Evolutionary conservation across 495 filamentous ascomycete genomes (phyloP).

Genomic region (Immersiella caudata): DNA sequence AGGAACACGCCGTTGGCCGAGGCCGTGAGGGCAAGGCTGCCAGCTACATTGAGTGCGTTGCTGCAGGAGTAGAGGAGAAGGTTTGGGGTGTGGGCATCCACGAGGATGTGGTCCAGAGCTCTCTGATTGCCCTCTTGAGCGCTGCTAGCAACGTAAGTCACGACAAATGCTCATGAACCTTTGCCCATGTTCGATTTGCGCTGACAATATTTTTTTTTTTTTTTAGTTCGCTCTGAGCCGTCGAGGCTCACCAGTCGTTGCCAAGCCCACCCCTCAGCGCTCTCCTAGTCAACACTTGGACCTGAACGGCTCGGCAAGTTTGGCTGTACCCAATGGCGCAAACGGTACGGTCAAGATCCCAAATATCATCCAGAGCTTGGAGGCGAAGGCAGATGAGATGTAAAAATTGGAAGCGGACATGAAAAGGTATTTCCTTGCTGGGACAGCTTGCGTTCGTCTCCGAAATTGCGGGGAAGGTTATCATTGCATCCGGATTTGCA

Average conservation of each 20-base stretch:
- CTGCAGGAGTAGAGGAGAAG: conserved; percentile 65
- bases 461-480: background rate
- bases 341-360: conserved; percentile 36
- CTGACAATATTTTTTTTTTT: conserved; percentile 12
- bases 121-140: conserved; percentile 82
- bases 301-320: conserved; percentile 31
- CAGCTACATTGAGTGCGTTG: conserved; percentile 89
- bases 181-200: background rate
- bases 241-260: conserved; percentile 57
- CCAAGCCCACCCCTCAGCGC: conserved; percentile 44
- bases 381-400: conserved; percentile 50
- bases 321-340: conserved; percentile 20
- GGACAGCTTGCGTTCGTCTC: background rate
- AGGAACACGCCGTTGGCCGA: conserved; percentile 88
- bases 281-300: conserved; percentile 42
- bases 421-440: background rate
- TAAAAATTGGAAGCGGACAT: conserved; percentile 39
- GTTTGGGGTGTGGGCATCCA: conserved; percentile 98
- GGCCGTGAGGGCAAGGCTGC: conserved; percentile 85
- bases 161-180: background rate
- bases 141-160: conserved; percentile 84
- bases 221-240: conserved; percentile 61
- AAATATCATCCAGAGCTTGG: conserved; percentile 45
- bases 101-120: conserved; percentile 91
- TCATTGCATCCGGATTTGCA: background rate